These are phyloP conservation scores for Kingdonia uniflora DNA, from an alignment of 164 flowering plant species.

Conservation along the genomic window DNA sequence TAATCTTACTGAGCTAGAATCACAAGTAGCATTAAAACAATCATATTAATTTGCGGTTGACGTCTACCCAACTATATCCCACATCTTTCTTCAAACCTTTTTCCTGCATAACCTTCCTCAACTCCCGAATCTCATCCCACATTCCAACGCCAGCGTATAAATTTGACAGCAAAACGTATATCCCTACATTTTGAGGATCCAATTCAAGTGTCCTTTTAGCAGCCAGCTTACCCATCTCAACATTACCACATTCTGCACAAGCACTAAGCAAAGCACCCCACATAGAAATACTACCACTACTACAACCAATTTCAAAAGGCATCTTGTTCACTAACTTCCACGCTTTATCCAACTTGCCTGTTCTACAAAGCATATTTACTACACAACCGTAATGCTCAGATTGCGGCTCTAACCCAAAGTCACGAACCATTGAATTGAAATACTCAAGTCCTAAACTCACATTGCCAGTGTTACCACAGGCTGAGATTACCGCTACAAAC, in stretches of 20 bases:
- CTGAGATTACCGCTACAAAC: slow-evolving; percentile 58
- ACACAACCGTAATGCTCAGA: slow-evolving; percentile 68
- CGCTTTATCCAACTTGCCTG: slow-evolving; percentile 67
- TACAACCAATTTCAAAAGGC: slow-evolving; percentile 13
- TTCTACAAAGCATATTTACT: slow-evolving; percentile 62
- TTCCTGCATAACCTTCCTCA: slow-evolving; percentile 46
- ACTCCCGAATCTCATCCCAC: slow-evolving; percentile 57
- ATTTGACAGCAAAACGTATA: slow-evolving; percentile 51
- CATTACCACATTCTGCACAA: slow-evolving; percentile 38
- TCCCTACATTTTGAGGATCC: slow-evolving; percentile 53
- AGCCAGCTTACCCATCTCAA: slow-evolving; percentile 51
- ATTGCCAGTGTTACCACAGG: slow-evolving; percentile 64
- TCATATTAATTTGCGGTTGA: too few species aligned
- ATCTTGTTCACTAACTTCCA: slow-evolving; percentile 44
- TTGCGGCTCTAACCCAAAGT: slow-evolving; percentile 34
- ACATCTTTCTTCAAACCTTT: slow-evolving; percentile 46
- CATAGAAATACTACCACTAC: slow-evolving; percentile 25
- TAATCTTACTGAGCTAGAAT: too few species aligned
- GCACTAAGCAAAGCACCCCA: slow-evolving; percentile 77
- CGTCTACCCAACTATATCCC: too few species aligned
- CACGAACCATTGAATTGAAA: slow-evolving; percentile 47
- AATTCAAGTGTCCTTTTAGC: slow-evolving; percentile 57
- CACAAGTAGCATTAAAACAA: too few species aligned
- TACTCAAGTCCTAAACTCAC: slow-evolving; percentile 41
- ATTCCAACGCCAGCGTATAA: slow-evolving; percentile 47